Conservation (phyloP, 139 green algal species). For the Chlorella sorokiniana region DNA sequence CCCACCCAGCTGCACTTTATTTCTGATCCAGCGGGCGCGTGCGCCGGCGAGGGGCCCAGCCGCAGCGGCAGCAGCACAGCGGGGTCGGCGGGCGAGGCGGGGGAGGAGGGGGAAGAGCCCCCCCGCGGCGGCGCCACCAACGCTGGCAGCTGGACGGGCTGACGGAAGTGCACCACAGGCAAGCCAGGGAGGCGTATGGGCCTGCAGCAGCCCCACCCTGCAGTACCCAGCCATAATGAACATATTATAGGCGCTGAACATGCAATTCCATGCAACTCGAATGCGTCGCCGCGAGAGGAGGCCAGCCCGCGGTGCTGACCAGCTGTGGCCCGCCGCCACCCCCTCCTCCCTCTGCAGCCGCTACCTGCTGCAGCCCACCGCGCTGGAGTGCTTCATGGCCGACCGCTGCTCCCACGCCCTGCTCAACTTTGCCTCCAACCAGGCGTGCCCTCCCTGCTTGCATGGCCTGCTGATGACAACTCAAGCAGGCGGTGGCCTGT, state of each 20-base stretch:
- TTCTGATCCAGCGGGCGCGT: neutral
- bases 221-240: neutral
- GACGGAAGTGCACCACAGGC: conserved; percentile 57
- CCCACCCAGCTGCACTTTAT: conserved; percentile 25
- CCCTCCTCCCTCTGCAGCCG: conserved; percentile 20
- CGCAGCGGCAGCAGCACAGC: neutral
- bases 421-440: conserved; percentile 51
- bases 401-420: conserved; percentile 57
- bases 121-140: conserved; percentile 33
- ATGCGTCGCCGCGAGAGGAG: no score
- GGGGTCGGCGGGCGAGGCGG: neutral
- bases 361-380: conserved; percentile 68
- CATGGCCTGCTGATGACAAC: no score
- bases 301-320: no score
- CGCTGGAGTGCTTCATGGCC: conserved; percentile 70
- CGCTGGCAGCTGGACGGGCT: conserved; percentile 35
- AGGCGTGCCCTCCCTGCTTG: neutral
- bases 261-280: neutral
- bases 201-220: no score
- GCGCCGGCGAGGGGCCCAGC: neutral
- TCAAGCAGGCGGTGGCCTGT: no score
- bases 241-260: neutral
- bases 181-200: neutral
- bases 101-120: neutral
- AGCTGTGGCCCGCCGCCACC: neutral